These are phyloP conservation scores for Trichoderma gamsii DNA, from an alignment of 495 filamentous ascomycete species.

Conservation along the genomic window DNA sequence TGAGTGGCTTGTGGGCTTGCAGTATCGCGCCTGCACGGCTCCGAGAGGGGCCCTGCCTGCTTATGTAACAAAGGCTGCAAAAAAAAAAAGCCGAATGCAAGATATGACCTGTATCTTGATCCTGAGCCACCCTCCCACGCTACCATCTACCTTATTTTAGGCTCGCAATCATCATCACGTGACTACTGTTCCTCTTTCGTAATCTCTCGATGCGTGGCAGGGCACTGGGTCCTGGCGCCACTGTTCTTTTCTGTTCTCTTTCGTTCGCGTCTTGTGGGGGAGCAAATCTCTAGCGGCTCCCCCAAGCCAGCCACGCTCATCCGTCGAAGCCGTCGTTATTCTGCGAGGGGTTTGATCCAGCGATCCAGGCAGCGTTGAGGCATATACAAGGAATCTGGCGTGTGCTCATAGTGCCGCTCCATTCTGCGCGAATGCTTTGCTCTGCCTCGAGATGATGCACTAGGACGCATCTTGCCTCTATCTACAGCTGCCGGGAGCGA, in stretches of 20 bases:
- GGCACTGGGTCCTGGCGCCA: background rate
- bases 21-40: background rate
- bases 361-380: no score
- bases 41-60: background rate
- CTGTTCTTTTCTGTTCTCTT: background rate
- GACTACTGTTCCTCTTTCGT: background rate
- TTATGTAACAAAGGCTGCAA: conserved; percentile 12
- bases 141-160: conserved; percentile 1
- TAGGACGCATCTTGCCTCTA: background rate
- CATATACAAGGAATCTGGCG: no score
- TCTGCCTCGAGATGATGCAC: background rate
- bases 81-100: conserved; percentile 13
- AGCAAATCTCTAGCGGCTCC: background rate
- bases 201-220: no score
- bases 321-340: no score
- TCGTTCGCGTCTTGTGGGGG: background rate
- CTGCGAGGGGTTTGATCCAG: no score
- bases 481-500: background rate
- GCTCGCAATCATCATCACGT: background rate
- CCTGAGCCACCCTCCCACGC: conserved; percentile 2
- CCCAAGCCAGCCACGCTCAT: background rate
- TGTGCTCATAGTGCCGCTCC: no score
- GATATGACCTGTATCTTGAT: conserved; percentile 5
- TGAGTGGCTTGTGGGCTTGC: conserved; percentile 5
- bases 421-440: no score